Base-by-base conservation (phyloP, 352 stramenopile genomes). In the Phytophthora rubi region DNA sequence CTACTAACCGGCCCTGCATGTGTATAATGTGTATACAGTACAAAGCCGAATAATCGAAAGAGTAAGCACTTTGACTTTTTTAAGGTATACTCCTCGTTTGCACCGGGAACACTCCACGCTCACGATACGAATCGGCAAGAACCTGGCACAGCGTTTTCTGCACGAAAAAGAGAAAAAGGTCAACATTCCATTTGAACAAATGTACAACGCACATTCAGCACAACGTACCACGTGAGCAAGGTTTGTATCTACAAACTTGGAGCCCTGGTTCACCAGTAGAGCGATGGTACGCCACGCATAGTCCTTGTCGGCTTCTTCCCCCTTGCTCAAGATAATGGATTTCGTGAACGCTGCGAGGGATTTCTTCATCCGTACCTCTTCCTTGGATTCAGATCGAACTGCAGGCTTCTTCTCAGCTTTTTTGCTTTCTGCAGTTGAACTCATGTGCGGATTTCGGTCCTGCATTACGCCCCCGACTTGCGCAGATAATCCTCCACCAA, bases 241-340 rank as follows among this genome's bases (percentile, higher is more conserved):
- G 37, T 73, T 51, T 32, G 68, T 62, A 37, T 70, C 39, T 8
- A 79, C 23, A 39, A 75, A 71, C 42, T 30, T 62, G 55, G 67
- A 57, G 53, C 76, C 75, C 53, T 67, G 59, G 28, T 71, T 77
- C 23, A 81, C 71, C 53, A 86, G 60, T 4, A 65, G n/a, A n/a
- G 51, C 33, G 13, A 89, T 58, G 1, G 79, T 86, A 5, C 73
- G 75, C 12, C 65, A 63, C 16, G 80, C 58, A 21, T 82, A 89
- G 1, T 55, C 23, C 0, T 63, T 66, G 35, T 77, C 68, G 4
- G 63, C 30, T 52, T 77, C 48, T 61, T 88, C 81, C 1, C 60
- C 65, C 35, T 82, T 68, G n/a, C 53, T 33, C 12, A 70, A 35
- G 2, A 30, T 39, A 13, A 85, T 68, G 1, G 61, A 35, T 44